Conservation (phyloP, 192 early-diverging fungal species). For the Entophlyctis luteolus region DNA sequence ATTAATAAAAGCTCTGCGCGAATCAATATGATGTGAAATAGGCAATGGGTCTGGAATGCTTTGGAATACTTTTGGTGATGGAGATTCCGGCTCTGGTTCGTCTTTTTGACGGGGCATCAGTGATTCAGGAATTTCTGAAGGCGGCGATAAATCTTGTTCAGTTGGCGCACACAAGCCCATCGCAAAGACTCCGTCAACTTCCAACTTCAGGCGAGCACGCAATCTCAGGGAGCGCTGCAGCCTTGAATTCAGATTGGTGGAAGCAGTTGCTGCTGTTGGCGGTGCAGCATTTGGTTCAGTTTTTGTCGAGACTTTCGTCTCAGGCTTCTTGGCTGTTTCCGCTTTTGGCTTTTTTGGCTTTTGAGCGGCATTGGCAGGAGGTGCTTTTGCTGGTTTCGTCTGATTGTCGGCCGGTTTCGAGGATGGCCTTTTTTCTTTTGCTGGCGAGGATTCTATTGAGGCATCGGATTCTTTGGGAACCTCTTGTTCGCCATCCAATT, state of each 20-base stretch:
- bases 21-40: conserved; percentile 7
- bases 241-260: conserved; percentile 1
- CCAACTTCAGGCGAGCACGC: conserved; percentile 4
- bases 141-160: conserved; percentile 5
- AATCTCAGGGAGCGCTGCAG: conserved; percentile 11
- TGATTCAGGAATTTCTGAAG: background rate
- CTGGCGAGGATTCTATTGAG: background rate
- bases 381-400: background rate
- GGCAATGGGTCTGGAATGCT: background rate
- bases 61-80: background rate
- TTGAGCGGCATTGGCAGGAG: background rate
- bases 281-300: background rate
- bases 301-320: background rate
- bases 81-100: background rate
- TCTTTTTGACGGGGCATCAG: background rate
- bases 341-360: background rate
- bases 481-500: background rate
- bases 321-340: background rate
- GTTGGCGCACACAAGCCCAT: conserved; percentile 13
- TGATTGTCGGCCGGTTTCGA: background rate
- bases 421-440: background rate
- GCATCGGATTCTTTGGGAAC: background rate
- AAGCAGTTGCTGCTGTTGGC: background rate
- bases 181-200: conserved; percentile 14
- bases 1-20: conserved; percentile 12